phyloP scores from a whole-genome alignment of 2,329 filamentous ascomycete species.

The Cryphonectria naterciae region DNA sequence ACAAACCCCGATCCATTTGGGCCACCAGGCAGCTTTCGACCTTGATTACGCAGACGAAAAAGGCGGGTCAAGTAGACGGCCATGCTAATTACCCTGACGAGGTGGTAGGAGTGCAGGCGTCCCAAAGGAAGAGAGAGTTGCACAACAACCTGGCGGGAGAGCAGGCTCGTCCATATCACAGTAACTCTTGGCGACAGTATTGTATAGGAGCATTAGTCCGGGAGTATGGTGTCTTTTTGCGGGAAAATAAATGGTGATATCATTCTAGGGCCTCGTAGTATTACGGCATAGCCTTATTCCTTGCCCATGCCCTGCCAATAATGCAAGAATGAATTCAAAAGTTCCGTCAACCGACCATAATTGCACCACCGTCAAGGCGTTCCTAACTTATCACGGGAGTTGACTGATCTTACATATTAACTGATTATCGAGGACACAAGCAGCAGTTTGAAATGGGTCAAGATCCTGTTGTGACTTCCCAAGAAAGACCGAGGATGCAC shows the following conservation, averaged over 20 bases:
- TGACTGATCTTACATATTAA: too few species aligned
- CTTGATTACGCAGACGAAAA: constrained; percentile 6
- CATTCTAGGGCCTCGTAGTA: not conserved
- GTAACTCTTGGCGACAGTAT: not conserved
- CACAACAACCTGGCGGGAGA: not conserved
- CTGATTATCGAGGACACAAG: too few species aligned
- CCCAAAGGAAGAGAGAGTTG: not conserved
- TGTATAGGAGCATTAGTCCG: not conserved
- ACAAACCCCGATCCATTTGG: constrained; percentile 17
- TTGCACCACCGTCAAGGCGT: not conserved
- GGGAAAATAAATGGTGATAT: too few species aligned
- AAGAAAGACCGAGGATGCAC: too few species aligned
- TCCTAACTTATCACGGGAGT: too few species aligned
- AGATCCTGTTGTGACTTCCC: too few species aligned
- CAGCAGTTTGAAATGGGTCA: too few species aligned
- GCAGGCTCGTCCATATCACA: not conserved
- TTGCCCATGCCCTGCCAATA: not conserved
- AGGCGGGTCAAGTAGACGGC: not conserved
- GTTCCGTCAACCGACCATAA: not conserved
- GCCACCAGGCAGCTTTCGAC: constrained; percentile 1
- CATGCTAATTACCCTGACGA: not conserved
- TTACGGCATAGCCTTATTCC: not conserved
- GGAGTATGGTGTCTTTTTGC: not conserved
- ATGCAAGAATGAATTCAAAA: not conserved
- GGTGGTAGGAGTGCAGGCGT: not conserved